Evolutionary conservation across 768 basidiomycete species (phyloP), one percentile per base, ranked within the genome.

Genomic region (Exsudoporus frostii): DNA sequence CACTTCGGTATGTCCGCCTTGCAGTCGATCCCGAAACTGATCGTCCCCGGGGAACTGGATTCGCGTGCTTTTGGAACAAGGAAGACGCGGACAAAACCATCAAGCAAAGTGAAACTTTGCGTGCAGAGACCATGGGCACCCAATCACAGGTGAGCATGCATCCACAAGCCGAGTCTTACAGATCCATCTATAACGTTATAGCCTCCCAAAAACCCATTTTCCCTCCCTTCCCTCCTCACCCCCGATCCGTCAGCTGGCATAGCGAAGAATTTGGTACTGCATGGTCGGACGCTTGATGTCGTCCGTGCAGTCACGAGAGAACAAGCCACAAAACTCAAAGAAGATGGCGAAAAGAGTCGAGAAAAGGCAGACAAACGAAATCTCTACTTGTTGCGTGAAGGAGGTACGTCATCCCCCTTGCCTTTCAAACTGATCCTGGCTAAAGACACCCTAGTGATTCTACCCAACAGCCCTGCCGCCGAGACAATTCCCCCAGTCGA

Each of bases 31-130:
- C 74, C 7, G 82, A 77, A 2, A 92, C 87, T 1, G 91, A 87
- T 17, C 86, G 94, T 42, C 93, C 96, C 22, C 80, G 93, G 42
- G 97, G 97, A 24, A 96, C 94, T 7, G 97, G 94, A 4, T 99
- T 99, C 65, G 93, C 87, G 2, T 98, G 94, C 68, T 98, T 96
- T 73, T 98, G 96, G 94, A 92, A 95, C 52, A 84, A 80, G 55
- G 89, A 85, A 57, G 89, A 95, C 57, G 95, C 95, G 15, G 86
- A 95, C 64, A 84, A 84, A 54, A 92, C 84, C 9, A 78, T 98
- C 22, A 77, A 84, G 49, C 90, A 94, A 65, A 88, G 92, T 54
- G 84, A 90, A 24, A 73, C 85, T 6, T 71, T 92, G 5, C 81
- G 81, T 19, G 60, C 74, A 27, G 88, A 92, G 69, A 86, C 83